Conservation (phyloP, 1,139 yeast genomes). For the Lodderomyces pseudojiufengensis region DNA sequence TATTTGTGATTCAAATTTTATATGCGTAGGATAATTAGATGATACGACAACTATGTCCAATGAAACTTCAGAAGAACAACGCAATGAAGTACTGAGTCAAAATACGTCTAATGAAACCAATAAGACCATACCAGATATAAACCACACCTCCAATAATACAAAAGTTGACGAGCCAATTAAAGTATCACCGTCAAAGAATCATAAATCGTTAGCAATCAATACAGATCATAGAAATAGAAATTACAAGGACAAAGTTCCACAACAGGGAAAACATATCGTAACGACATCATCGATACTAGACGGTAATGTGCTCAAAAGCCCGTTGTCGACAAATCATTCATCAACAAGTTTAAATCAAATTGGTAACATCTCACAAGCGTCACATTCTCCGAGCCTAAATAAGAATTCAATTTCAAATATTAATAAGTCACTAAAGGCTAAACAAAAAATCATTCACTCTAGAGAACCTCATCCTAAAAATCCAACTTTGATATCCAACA, state of each 20-base stretch:
- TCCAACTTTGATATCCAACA: conserved; percentile 31
- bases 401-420: conserved; percentile 32
- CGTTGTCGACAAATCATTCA: conserved; percentile 4
- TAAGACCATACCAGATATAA: too few relatives aligned
- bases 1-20: too few relatives aligned
- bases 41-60: not conserved
- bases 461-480: conserved; percentile 39
- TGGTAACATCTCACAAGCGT: conserved; percentile 1
- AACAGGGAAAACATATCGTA: conserved; percentile 1
- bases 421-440: conserved; percentile 40
- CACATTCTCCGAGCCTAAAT: conserved; percentile 20
- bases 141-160: too few relatives aligned
- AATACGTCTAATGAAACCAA: too few relatives aligned
- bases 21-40: too few relatives aligned
- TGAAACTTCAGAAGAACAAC: not conserved
- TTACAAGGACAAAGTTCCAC: not conserved
- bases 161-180: too few relatives aligned
- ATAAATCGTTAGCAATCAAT: conserved; percentile 2
- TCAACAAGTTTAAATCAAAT: not conserved
- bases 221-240: too few relatives aligned
- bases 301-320: not conserved
- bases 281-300: not conserved
- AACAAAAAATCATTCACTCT: conserved; percentile 36
- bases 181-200: conserved; percentile 2
- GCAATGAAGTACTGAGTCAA: not conserved